Conservation (phyloP, 108 stramenopile species). For the Cylindrotheca fusiformis region DNA sequence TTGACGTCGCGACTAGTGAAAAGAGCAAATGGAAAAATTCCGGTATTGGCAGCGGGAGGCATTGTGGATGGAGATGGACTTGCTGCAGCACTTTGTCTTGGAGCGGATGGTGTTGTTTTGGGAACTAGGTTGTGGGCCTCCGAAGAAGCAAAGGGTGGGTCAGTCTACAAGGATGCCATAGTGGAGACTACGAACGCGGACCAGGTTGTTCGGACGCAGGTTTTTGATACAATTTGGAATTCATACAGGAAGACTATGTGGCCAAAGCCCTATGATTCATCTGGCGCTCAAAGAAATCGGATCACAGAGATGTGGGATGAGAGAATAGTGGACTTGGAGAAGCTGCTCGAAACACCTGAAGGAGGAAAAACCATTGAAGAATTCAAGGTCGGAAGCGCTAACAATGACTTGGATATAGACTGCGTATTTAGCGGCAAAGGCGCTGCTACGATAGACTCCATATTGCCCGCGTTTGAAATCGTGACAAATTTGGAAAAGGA, state of each 20-base stretch:
- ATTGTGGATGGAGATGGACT: constrained; percentile 68
- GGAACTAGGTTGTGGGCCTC: constrained; percentile 79
- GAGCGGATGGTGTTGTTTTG: constrained; percentile 71
- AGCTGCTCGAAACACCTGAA: constrained; percentile 7
- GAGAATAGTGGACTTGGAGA: constrained; percentile 26
- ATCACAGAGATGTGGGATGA: constrained; percentile 65
- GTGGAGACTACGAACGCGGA: constrained; percentile 49
- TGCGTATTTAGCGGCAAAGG: constrained; percentile 61
- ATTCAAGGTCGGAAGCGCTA: constrained; percentile 28
- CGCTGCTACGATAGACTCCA: constrained; percentile 52
- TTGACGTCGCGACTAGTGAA: constrained; percentile 47
- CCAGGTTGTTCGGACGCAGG: constrained; percentile 60
- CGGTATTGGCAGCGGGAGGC: constrained; percentile 71
- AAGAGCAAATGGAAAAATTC: constrained; percentile 23
- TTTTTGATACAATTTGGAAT: constrained; percentile 68
- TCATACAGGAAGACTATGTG: constrained; percentile 37
- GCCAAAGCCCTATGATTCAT: constrained; percentile 69
- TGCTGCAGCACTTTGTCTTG: constrained; percentile 59
- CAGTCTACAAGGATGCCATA: constrained; percentile 38
- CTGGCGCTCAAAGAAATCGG: constrained; percentile 58
- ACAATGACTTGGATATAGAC: constrained; percentile 20
- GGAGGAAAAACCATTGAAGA: constrained; percentile 9
- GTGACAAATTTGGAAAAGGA: constrained; percentile 46
- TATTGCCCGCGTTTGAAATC: constrained; percentile 63
- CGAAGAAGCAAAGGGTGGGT: constrained; percentile 46